Base-by-base conservation (phyloP, 2,329 filamentous ascomycete genomes). In the Talaromyces sp. region DNA sequence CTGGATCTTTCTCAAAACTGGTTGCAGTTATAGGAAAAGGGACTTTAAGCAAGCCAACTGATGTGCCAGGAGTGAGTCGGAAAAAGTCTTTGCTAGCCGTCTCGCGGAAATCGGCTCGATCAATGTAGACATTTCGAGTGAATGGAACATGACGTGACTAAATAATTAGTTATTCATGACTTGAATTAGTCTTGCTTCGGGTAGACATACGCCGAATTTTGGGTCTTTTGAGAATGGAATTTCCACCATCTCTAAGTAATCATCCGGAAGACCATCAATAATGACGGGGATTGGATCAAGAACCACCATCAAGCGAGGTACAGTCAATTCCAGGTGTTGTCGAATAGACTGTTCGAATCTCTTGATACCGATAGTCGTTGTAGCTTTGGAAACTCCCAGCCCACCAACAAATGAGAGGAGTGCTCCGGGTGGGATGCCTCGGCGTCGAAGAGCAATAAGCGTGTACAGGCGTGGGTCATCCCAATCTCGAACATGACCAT, bases 381-480 rank as follows among this genome's bases (percentile, higher is more conserved):
- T 85, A 44, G 88, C 84, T 39, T 92, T 96, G 0, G 93, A 96
- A 44, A 97, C 92, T 33, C 93, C 93, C 22, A 97, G 86, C 75
- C 96, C 92, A 67, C 92, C 91, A 62, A 97, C 87, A 69, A 97
- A 98, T 59, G 91, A 88, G 62, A 96, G 85, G 63, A 97, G 90
- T 1, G 92, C 93, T 27, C 90, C 91, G 0, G 93, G 92, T 0
- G 93, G 93, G 0, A 97, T 85, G 72, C 93, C 93, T 62, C 93
- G 86, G 57, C 93, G 85, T 59, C 91, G 88, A 56, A 97, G 85
- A 1, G 86, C 92, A 63, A 93, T 92, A 19, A 97, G 81, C 1
- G 93, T 96, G 78, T 91, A 96, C 5, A 98, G 82, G 36, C 93
- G 85, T 11, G 93, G 93, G 69, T 97, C 93, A 68, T 97, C 91